Base-by-base conservation (phyloP, 2,329 filamentous ascomycete species). In the Eutypa lata region DNA sequence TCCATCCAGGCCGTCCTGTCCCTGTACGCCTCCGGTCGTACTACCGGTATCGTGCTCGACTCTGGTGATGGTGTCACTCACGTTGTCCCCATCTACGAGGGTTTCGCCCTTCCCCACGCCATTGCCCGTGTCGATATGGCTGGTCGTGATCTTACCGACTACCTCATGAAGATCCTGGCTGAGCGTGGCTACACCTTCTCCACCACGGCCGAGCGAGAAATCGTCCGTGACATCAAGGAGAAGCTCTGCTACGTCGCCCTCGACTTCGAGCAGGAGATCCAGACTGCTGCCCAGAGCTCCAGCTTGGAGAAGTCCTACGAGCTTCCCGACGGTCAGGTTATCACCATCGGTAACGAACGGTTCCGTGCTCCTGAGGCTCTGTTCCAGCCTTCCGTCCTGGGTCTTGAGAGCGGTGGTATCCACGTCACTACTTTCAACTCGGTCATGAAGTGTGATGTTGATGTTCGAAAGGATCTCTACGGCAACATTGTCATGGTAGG, bases 361-460 rank as follows among this genome's bases (percentile, higher is more conserved):
- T 99, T 99, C 93, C 93, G 94, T 81, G 93, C 93, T 76, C 94
- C 94, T 67, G 94, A 99, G 84, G 93, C 94, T 79, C 90, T 99
- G 71, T 99, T 99, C 92, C 91, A 97, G 85, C 94, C 94, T 73
- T 94, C 89, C 65, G 93, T 97, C 68, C 83, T 99, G 68, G 94
- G 94, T 88, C 92, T 97, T 72, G 94, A 99, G 82, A 91, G 87
- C 77, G 93, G 93, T 73, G 94, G 94, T 81, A 97, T 99, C 80
- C 94, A 97, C 83, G 92, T 96, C 75, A 97, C 93, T 75, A 97
- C 94, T 70, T 97, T 97, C 90, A 97, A 97, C 89, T 97, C 94
- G 71, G 97, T 99, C 88, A 97, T 97, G 91, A 99, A 99, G 90
- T 97, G 94, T 79, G 94, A 99, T 80, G 92, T 99, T 78, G 94